Base-by-base conservation (phyloP, 208 protist species). In the Wallacemonas sp. region DNA sequence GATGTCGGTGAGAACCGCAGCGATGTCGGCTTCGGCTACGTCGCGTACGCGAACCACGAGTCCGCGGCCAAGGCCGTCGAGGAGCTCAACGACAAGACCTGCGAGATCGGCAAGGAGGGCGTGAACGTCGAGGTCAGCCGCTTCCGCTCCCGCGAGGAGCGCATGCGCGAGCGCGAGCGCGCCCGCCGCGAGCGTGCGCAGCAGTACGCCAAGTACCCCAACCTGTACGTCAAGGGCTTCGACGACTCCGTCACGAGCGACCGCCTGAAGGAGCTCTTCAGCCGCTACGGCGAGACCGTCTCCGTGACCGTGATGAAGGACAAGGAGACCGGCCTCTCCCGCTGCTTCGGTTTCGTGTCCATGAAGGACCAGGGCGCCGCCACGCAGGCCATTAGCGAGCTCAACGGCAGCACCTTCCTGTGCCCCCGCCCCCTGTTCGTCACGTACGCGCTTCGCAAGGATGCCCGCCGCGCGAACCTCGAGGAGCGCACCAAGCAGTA, bases 201-300 rank as follows among this genome's bases (percentile, higher is more conserved):
- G 78, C 88, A 89, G 72, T 80, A 90, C 73, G 88, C 86, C 81
- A 99, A 99, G 74, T 95, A 90, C 79, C 89, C 87, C 39, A 99
- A 99, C 91, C 86, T 99, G 44, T 99, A 99, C 89, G 92, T 99
- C 61, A 99, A 99, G 89, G 99, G 99, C 86, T 95, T 99, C 65
- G 97, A 99, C 57, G 98, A 99, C 67, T 86, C 81, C 42, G 86
- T 99, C 64, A 94, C 95, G 73, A 97, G 97, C 61, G 96, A 99
- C 45, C 86, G 91, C 65, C 86, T 99, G 33, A 85, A 93, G 70
- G 87, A 97, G 69, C 81, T 97, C 26, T 99, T 99, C 79, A 81
- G 90, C 72, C 84, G 79, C 72, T 99, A 92, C 77, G 98, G 98
- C 55, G 96, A 95, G 67, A 99, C 99, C 49, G 97, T 98, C 31